A percentile compares a stretch with the other conserved stretches of the same genome.
phyloP scores from a whole-genome alignment of 1,284 basidiomycete genomes.

The Fistulinella cinereoalba region DNA sequence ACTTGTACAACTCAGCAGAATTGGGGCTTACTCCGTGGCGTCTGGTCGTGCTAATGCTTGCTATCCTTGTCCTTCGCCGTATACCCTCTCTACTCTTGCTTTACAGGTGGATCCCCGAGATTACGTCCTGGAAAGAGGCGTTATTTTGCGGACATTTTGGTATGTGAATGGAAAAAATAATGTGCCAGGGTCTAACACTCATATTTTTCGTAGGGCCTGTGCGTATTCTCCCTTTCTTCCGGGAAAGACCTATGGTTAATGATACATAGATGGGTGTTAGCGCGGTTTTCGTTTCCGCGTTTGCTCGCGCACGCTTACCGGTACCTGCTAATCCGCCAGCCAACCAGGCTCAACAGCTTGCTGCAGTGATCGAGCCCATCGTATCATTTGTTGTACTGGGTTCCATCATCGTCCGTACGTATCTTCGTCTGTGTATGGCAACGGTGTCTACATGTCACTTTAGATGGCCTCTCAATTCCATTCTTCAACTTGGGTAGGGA shows the following conservation, averaged over 20 bases:
- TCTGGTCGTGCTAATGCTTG: conserved; percentile 65
- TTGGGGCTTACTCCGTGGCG: conserved; percentile 73
- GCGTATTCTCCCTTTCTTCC: conserved; percentile 23
- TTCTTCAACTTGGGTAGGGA: conserved; percentile 76
- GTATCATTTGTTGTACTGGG: conserved; percentile 82
- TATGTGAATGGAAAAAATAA: conserved; percentile 19
- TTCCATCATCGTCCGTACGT: conserved; percentile 78
- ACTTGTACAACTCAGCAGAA: conserved; percentile 56
- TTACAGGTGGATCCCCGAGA: conserved; percentile 84
- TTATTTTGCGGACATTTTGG: conserved; percentile 88
- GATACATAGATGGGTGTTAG: conserved; percentile 68
- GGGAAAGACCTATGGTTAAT: neutral
- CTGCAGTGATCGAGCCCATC: conserved; percentile 72
- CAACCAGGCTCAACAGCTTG: conserved; percentile 67
- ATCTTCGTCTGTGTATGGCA: neutral
- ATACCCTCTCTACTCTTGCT: conserved; percentile 73
- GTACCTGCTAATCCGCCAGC: conserved; percentile 55
- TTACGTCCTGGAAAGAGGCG: conserved; percentile 75
- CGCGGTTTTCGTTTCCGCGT: conserved; percentile 81
- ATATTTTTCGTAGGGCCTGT: conserved; percentile 48
- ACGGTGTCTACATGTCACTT: conserved; percentile 1
- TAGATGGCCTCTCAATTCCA: conserved; percentile 86
- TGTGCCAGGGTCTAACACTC: conserved; percentile 3
- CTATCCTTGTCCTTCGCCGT: conserved; percentile 69
- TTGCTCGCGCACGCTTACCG: conserved; percentile 71